A percentile compares a stretch with the other conserved stretches of the same genome.
Evolutionary conservation across 2,329 filamentous ascomycete species (phyloP).

Genomic region (Stagonosporopsis vannaccii): DNA sequence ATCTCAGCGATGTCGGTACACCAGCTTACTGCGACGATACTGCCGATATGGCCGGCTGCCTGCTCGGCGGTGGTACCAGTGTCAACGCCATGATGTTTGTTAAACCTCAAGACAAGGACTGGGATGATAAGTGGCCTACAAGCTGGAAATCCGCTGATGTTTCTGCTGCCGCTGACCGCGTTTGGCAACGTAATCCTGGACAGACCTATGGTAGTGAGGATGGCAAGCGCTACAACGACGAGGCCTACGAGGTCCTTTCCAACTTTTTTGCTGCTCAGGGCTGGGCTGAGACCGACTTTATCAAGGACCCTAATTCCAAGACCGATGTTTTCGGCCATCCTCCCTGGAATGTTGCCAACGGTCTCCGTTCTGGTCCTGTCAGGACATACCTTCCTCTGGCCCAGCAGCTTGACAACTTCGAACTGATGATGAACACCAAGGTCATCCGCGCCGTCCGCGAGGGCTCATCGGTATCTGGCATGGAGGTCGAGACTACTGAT

Average conservation of each 20-base stretch:
- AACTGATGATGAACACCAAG: slow-evolving; percentile 69
- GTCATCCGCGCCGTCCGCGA: slow-evolving; percentile 70
- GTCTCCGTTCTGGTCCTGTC: slow-evolving; percentile 72
- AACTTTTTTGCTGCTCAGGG: slow-evolving; percentile 65
- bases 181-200: slow-evolving; percentile 75
- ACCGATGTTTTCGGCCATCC: slow-evolving; percentile 66
- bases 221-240: slow-evolving; percentile 68
- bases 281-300: slow-evolving; percentile 70
- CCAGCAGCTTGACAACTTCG: slow-evolving; percentile 67
- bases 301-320: slow-evolving; percentile 67
- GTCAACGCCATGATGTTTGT: slow-evolving; percentile 65
- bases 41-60: slow-evolving; percentile 74
- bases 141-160: slow-evolving; percentile 75
- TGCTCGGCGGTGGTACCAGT: slow-evolving; percentile 71
- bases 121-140: slow-evolving; percentile 73
- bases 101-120: slow-evolving; percentile 59
- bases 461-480: slow-evolving; percentile 67
- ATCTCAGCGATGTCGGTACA: slow-evolving; percentile 39
- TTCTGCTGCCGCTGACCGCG: slow-evolving; percentile 63
- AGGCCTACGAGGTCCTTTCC: slow-evolving; percentile 69
- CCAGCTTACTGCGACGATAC: slow-evolving; percentile 65
- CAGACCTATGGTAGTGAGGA: slow-evolving; percentile 71
- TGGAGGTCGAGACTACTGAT: slow-evolving; percentile 61
- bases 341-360: slow-evolving; percentile 70
- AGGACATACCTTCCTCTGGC: slow-evolving; percentile 73